Conservation (phyloP, 495 filamentous ascomycete genomes). For the Schizothecium vesticola region DNA sequence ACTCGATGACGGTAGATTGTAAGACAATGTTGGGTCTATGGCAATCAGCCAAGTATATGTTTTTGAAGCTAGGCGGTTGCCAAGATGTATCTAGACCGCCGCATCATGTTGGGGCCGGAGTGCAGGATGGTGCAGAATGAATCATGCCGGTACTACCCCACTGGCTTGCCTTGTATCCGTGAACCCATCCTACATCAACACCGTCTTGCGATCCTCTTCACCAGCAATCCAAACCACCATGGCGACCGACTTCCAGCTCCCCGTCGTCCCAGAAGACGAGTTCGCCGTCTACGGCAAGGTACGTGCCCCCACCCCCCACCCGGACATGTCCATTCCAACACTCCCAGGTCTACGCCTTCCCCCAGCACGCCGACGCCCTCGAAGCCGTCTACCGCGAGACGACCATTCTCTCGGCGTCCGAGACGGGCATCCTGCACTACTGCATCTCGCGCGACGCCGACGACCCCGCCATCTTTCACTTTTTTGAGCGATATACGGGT, state of each 20-base stretch:
- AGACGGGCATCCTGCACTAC: slow-evolving; percentile 34
- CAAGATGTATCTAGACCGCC: neutral
- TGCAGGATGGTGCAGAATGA: neutral
- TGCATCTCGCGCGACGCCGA: slow-evolving; percentile 25
- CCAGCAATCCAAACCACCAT: neutral
- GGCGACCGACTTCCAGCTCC: neutral
- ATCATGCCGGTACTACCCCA: neutral
- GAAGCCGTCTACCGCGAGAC: slow-evolving; percentile 32
- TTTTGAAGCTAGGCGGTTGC: neutral
- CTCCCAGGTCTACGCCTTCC: slow-evolving; percentile 27
- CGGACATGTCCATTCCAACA: neutral
- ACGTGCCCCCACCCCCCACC: neutral
- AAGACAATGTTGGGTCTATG: neutral
- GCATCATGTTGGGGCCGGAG: too few relatives aligned
- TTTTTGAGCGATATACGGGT: slow-evolving; percentile 32
- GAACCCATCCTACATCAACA: neutral
- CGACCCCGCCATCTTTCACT: slow-evolving; percentile 31
- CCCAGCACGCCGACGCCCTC: slow-evolving; percentile 33
- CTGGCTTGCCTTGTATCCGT: neutral
- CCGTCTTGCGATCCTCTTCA: neutral
- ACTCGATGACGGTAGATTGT: neutral
- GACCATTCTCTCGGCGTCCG: slow-evolving; percentile 26
- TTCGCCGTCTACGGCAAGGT: slow-evolving; percentile 15
- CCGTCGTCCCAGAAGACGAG: slow-evolving; percentile 8
- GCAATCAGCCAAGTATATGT: neutral